These are phyloP conservation scores for Trypanosoma brucei DNA, from an alignment of 208 protist genomes.

Conservation along the genomic window DNA sequence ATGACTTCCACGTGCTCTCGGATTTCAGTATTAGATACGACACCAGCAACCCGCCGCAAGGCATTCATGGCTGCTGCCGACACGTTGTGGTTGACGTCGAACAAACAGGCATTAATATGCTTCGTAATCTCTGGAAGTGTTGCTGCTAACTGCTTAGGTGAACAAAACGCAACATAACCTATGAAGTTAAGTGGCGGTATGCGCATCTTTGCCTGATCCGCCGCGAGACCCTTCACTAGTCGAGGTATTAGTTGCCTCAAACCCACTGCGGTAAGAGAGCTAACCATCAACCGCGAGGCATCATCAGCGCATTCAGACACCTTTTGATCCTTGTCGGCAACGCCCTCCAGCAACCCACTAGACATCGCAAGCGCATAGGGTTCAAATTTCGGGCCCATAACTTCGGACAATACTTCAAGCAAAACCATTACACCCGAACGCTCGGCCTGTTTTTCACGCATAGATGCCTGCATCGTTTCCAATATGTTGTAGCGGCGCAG, in stretches of 20 bases:
- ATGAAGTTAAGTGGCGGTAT: slow-evolving; percentile 88
- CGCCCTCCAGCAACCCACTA: slow-evolving; percentile 64
- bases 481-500: slow-evolving; percentile 75
- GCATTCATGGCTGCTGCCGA: slow-evolving; percentile 71
- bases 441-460: slow-evolving; percentile 71
- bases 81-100: slow-evolving; percentile 89
- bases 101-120: slow-evolving; percentile 79
- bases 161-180: slow-evolving; percentile 90
- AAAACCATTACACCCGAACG: slow-evolving; percentile 82
- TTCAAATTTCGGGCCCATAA: slow-evolving; percentile 73
- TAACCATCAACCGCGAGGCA: slow-evolving; percentile 76
- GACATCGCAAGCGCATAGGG: slow-evolving; percentile 81
- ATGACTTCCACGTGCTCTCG: slow-evolving; percentile 87
- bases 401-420: slow-evolving; percentile 79
- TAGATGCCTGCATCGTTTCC: slow-evolving; percentile 49
- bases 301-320: slow-evolving; percentile 88
- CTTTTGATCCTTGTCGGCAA: slow-evolving; percentile 80
- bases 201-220: slow-evolving; percentile 75
- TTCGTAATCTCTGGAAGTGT: slow-evolving; percentile 89
- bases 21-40: slow-evolving; percentile 90
- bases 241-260: slow-evolving; percentile 85
- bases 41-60: slow-evolving; percentile 84
- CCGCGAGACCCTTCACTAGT: slow-evolving; percentile 65
- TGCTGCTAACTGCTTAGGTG: slow-evolving; percentile 84
- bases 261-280: slow-evolving; percentile 73